Base-by-base conservation (phyloP, 176 grass and related monocot genomes). In the Avena atlantica region DNA sequence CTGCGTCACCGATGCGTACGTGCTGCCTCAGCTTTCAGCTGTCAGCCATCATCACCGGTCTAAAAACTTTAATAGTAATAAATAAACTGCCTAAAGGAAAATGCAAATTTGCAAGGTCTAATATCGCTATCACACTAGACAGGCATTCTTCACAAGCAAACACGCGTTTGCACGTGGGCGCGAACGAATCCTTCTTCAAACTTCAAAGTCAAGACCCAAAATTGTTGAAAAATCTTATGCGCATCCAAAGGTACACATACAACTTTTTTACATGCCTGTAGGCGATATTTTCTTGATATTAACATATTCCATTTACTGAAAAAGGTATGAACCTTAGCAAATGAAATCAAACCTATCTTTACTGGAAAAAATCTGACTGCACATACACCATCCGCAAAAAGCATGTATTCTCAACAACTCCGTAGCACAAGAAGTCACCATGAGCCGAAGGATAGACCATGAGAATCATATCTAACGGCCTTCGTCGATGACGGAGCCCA, bases 401-500 rank as follows among this genome's bases (percentile, higher is more conserved):
- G 2, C 20, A 61, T 23, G 20, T 5, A 73, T n/a, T 71, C 19
- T 20, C 37, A 45, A 71, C 19, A 70, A 70, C 8, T 56, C 20
- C 21, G 37, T 44, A n/a, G 15, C 17, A 57, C 53, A 17, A 55
- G 52, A 55, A 57, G 4, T 19, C 53, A 8, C 53, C 2, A 9
- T 44, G 58, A 6, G 17, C 17, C 4, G 15, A 15, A 12, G 0
- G 53, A 16, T 56, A 0, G 17, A 20, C 17, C 17, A 20, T 8
- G 55, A 10, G 59, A 23, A 61, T 23, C 59, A 61, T 11, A 61
- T 61, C 87, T 34, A 89, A 31, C 81, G 11, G 53, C 87, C 81
- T 73, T 84, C 93, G 6, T 74, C 50, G 19, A 90, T 83, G 20
- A 69, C 21, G 14, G 93, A 90, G 50, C 19, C 37, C 31, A 58